A percentile compares a stretch with the other conserved stretches of the same genome.
Evolutionary conservation across 2,329 filamentous ascomycete species (phyloP).

Genomic region (Byssoonygena ceratinophila): DNA sequence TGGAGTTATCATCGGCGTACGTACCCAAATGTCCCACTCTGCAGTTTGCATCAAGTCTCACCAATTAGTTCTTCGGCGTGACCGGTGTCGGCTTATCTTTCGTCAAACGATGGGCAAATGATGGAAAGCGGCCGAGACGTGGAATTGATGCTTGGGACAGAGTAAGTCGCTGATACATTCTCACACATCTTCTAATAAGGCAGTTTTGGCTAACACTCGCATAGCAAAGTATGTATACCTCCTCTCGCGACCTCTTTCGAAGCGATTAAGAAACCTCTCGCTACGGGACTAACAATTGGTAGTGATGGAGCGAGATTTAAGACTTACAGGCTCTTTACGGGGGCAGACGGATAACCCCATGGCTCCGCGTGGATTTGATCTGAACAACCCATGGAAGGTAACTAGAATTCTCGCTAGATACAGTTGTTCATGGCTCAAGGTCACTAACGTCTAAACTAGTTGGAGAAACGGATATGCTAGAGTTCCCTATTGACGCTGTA

Average conservation of each 20-base stretch:
- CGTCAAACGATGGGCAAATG: constrained; percentile 51
- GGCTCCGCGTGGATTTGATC: constrained; percentile 53
- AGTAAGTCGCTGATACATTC: constrained; percentile 38
- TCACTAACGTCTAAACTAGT: constrained; percentile 19
- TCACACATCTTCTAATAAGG: background rate
- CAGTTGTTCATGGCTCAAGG: background rate
- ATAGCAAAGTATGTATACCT: constrained; percentile 44
- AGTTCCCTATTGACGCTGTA: constrained; percentile 4
- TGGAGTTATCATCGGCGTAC: constrained; percentile 52
- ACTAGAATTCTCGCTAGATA: constrained; percentile 6
- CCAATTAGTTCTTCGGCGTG: constrained; percentile 49
- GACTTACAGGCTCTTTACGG: constrained; percentile 51
- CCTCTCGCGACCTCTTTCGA: background rate
- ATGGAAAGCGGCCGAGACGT: constrained; percentile 51
- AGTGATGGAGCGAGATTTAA: constrained; percentile 59
- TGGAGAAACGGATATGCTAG: constrained; percentile 35
- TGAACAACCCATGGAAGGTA: constrained; percentile 60
- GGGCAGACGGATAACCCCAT: constrained; percentile 51
- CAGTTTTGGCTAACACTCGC: constrained; percentile 9
- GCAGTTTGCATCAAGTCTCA: background rate
- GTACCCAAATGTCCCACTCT: constrained; percentile 23
- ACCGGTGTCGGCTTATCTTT: constrained; percentile 49
- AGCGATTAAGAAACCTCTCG: background rate
- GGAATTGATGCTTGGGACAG: constrained; percentile 55
- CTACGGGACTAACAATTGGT: constrained; percentile 14